These are phyloP conservation scores for Hypoxylon sp. DNA, from an alignment of 2,329 filamentous ascomycete genomes.

Conservation along the genomic window DNA sequence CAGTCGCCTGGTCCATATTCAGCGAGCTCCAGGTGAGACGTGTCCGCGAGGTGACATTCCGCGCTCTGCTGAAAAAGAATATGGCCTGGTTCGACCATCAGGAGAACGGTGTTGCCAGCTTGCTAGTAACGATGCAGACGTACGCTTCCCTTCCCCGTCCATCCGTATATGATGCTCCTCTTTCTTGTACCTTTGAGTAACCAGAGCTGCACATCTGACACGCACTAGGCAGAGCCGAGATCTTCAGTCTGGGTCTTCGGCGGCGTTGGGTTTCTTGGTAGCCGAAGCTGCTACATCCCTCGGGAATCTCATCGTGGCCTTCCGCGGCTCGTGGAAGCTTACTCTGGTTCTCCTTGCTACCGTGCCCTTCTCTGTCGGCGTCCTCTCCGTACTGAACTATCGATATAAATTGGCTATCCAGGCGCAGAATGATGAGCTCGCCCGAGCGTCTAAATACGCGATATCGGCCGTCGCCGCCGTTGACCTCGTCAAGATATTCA, in stretches of 20 bases:
- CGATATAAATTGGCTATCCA: constrained; percentile 72
- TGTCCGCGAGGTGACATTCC: constrained; percentile 71
- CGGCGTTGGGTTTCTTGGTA: constrained; percentile 76
- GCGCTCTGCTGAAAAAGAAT: constrained; percentile 72
- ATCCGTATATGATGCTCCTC: not conserved
- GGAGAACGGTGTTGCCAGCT: constrained; percentile 73
- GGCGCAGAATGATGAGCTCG: constrained; percentile 72
- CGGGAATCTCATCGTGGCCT: constrained; percentile 73
- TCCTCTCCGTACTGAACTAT: constrained; percentile 67
- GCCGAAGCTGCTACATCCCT: constrained; percentile 70
- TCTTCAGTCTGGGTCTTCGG: constrained; percentile 79
- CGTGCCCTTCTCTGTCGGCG: constrained; percentile 70
- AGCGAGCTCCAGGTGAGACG: constrained; percentile 80
- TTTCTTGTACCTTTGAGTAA: not conserved
- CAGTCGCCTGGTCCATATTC: constrained; percentile 76
- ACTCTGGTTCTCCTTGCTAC: constrained; percentile 80
- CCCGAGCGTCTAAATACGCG: constrained; percentile 73
- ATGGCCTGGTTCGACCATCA: constrained; percentile 84
- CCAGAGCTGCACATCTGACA: constrained; percentile 32
- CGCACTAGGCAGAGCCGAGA: constrained; percentile 78
- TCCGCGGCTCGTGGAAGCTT: constrained; percentile 84
- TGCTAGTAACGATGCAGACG: constrained; percentile 78
- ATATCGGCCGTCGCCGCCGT: constrained; percentile 76
- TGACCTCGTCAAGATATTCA: constrained; percentile 86
- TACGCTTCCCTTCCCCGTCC: constrained; percentile 45